Conservation (phyloP, 2,329 filamentous ascomycete species). For the Teratosphaeria epicoccoides region DNA sequence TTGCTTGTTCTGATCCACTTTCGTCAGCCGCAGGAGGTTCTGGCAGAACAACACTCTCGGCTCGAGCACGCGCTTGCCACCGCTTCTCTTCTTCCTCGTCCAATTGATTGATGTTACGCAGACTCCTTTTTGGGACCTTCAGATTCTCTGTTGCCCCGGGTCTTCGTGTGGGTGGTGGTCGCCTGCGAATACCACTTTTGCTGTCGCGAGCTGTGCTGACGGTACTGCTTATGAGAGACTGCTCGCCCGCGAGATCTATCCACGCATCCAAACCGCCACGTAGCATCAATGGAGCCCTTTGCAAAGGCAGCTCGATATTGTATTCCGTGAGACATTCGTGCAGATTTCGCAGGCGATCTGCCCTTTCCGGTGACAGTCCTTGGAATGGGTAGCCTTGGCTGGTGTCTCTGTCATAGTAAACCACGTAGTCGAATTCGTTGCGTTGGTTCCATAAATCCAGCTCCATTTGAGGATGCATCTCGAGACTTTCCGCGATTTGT, state of each 20-base stretch:
- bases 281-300: slow-evolving; percentile 63
- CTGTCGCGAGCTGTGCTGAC: slow-evolving; percentile 37
- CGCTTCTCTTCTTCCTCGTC: slow-evolving; percentile 69
- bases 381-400: slow-evolving; percentile 46
- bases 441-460: slow-evolving; percentile 60
- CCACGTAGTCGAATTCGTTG: slow-evolving; percentile 71
- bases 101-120: slow-evolving; percentile 57
- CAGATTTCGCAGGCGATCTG: slow-evolving; percentile 49
- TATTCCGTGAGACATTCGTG: slow-evolving; percentile 74
- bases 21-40: slow-evolving; percentile 24
- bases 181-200: slow-evolving; percentile 32
- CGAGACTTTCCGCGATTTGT: slow-evolving; percentile 55
- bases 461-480: slow-evolving; percentile 64
- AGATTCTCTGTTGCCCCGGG: slow-evolving; percentile 35
- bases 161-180: slow-evolving; percentile 39
- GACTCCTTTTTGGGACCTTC: slow-evolving; percentile 45
- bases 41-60: slow-evolving; percentile 46
- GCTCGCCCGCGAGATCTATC: slow-evolving; percentile 66
- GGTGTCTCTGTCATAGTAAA: slow-evolving; percentile 74
- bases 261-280: slow-evolving; percentile 78
- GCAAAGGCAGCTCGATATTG: slow-evolving; percentile 67
- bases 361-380: slow-evolving; percentile 26
- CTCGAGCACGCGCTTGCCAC: slow-evolving; percentile 67
- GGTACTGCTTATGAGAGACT: slow-evolving; percentile 49
- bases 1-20: slow-evolving; percentile 31